Evolutionary conservation across 306 rosid species (phyloP).

Genomic region (Alnus rubra): DNA sequence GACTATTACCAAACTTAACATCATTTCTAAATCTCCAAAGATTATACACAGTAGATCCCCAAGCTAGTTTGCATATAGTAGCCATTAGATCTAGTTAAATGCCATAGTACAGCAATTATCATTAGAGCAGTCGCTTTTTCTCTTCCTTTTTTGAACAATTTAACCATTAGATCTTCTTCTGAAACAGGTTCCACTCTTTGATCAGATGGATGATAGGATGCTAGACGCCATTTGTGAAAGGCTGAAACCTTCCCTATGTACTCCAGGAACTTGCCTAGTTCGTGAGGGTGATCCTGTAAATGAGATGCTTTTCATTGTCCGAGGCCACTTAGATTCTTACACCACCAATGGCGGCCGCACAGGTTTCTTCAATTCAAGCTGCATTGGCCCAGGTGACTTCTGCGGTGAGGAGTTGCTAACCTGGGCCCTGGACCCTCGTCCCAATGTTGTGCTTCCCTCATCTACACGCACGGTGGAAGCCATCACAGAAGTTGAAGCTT

Average conservation of each 20-base stretch:
- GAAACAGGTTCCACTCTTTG: slow-evolving; percentile 54
- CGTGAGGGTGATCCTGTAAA: slow-evolving; percentile 57
- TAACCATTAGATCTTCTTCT: not conserved
- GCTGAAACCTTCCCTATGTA: slow-evolving; percentile 50
- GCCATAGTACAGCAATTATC: not conserved
- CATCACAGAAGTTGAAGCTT: slow-evolving; percentile 60
- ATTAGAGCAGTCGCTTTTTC: not conserved
- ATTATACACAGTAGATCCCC: no score
- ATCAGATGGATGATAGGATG: slow-evolving; percentile 60
- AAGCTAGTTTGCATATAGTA: no score
- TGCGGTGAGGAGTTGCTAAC: slow-evolving; percentile 64
- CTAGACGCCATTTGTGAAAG: slow-evolving; percentile 64
- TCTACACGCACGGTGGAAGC: slow-evolving; percentile 57
- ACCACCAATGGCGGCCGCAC: slow-evolving; percentile 63
- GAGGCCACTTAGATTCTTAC: slow-evolving; percentile 51
- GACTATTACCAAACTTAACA: no score
- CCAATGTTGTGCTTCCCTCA: slow-evolving; percentile 39
- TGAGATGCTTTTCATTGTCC: slow-evolving; percentile 54
- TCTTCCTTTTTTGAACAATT: not conserved
- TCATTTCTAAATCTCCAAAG: no score
- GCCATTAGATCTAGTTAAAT: not conserved
- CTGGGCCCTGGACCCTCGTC: slow-evolving; percentile 59
- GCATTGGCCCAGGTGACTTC: slow-evolving; percentile 61
- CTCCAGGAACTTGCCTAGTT: slow-evolving; percentile 43
- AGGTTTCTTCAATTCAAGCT: slow-evolving; percentile 50